These are phyloP conservation scores for Ogataea allantospora DNA, from an alignment of 805 yeast species.

Conservation along the genomic window DNA sequence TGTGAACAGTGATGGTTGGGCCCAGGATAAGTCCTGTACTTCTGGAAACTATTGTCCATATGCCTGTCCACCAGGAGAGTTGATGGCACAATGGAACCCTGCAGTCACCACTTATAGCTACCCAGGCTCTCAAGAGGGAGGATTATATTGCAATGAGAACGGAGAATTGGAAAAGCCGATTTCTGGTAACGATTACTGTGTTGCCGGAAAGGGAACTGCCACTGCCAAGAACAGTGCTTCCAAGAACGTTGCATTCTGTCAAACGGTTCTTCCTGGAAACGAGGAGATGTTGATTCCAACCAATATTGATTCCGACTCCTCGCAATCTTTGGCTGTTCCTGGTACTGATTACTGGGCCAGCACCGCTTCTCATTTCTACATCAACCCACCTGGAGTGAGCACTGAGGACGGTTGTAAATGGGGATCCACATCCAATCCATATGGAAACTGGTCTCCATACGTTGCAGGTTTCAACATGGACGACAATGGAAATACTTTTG, in stretches of 20 bases:
- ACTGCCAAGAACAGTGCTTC: conserved; percentile 51
- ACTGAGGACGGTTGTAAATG: conserved; percentile 77
- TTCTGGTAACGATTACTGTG: conserved; percentile 59
- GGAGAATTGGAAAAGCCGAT: conserved; percentile 68
- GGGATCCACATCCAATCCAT: conserved; percentile 68
- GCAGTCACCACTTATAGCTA: conserved; percentile 66
- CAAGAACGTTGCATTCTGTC: conserved; percentile 76
- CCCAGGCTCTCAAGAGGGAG: conserved; percentile 82
- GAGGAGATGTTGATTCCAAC: conserved; percentile 95
- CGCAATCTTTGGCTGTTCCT: conserved; percentile 75
- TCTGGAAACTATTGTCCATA: conserved; percentile 86
- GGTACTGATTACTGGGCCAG: conserved; percentile 80
- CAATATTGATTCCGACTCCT: conserved; percentile 46
- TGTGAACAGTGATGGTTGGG: conserved; percentile 79
- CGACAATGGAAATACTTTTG: conserved; percentile 62
- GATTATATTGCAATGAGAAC: conserved; percentile 69
- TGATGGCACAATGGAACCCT: conserved; percentile 89
- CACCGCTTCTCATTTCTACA: conserved; percentile 83
- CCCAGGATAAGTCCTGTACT: conserved; percentile 70
- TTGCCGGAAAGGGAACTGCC: conserved; percentile 77
- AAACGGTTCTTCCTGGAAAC: conserved; percentile 90
- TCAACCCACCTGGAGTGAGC: conserved; percentile 81
- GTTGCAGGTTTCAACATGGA: conserved; percentile 92
- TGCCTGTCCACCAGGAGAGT: conserved; percentile 86
- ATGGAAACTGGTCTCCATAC: conserved; percentile 92